Conservation (phyloP, 371 early-diverging fungal genomes). For the Cokeromyces recurvatus region DNA sequence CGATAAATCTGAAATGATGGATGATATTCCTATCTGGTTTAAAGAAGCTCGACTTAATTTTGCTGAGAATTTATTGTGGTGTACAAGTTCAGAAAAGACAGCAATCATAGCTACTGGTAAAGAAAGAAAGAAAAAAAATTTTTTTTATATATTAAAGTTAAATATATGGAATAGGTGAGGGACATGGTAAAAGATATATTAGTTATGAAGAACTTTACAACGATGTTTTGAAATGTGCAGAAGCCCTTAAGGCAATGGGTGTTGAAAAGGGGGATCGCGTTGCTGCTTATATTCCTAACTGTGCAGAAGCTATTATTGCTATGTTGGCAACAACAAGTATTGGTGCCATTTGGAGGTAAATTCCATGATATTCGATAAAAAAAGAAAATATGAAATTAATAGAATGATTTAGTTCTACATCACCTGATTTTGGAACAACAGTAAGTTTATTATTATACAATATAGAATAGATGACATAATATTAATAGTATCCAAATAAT, state of each 20-base stretch:
- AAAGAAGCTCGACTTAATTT: slow-evolving; percentile 80
- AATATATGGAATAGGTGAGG: too few relatives aligned
- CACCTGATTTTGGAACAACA: slow-evolving; percentile 92
- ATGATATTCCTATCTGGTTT: slow-evolving; percentile 90
- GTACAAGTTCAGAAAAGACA: slow-evolving; percentile 53
- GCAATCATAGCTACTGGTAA: slow-evolving; percentile 76
- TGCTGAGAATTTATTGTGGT: slow-evolving; percentile 85
- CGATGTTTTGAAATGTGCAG: slow-evolving; percentile 67
- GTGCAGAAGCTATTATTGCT: slow-evolving; percentile 78
- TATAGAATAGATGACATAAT: slow-evolving; percentile 4
- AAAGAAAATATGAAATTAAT: neutral
- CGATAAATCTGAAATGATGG: slow-evolving; percentile 69
- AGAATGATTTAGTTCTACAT: slow-evolving; percentile 62
- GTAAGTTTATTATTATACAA: too few relatives aligned
- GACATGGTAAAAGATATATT: slow-evolving; percentile 40
- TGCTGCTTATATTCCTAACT: slow-evolving; percentile 92
- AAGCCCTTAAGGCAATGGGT: slow-evolving; percentile 69
- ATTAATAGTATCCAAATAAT: too few relatives aligned
- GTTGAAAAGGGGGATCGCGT: slow-evolving; percentile 86
- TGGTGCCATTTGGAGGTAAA: slow-evolving; percentile 94
- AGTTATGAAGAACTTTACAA: slow-evolving; percentile 78
- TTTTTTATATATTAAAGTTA: neutral
- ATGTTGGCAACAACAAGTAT: slow-evolving; percentile 92
- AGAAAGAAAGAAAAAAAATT: neutral
- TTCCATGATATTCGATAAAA: too few relatives aligned